phyloP scores from a whole-genome alignment of 2,329 filamentous ascomycete species.

The Emergomyces orientalis region DNA sequence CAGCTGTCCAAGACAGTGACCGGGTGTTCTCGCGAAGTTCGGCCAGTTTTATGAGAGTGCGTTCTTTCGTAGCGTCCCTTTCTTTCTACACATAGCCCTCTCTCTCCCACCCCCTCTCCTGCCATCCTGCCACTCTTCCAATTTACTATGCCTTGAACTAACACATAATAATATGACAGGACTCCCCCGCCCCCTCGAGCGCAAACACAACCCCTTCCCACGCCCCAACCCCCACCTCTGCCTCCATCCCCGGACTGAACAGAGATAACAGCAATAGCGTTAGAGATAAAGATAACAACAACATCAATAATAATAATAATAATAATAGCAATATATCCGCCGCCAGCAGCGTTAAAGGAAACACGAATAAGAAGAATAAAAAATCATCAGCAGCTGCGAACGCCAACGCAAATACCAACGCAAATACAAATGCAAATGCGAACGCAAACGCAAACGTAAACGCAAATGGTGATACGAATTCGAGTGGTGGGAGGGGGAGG shows the following conservation, averaged over 20 bases:
- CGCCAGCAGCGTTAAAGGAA: constrained; percentile 26
- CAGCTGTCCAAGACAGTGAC: constrained; percentile 37
- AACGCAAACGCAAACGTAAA: not conserved
- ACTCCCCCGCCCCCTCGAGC: constrained; percentile 37
- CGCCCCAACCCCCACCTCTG: constrained; percentile 38
- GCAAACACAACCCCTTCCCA: constrained; percentile 40
- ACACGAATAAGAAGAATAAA: constrained; percentile 38
- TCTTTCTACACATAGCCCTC: not conserved
- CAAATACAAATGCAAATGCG: not conserved
- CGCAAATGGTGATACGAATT: not conserved
- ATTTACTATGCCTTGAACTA: not conserved
- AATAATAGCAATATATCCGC: constrained; percentile 13
- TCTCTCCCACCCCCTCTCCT: not conserved
- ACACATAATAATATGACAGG: constrained; percentile 20
- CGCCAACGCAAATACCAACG: constrained; percentile 4
- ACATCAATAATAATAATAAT: constrained; percentile 9
- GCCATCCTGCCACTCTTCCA: too few relatives aligned
- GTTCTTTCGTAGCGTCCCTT: constrained; percentile 8
- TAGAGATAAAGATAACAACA: constrained; percentile 15
- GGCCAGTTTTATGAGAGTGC: constrained; percentile 39
- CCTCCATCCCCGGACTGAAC: constrained; percentile 19
- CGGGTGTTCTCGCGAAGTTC: constrained; percentile 42
- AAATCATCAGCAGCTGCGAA: constrained; percentile 20
- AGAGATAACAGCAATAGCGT: constrained; percentile 13
- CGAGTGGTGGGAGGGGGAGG: constrained; percentile 19